Conservation (phyloP, 1,284 basidiomycete genomes). For the Meripilus lineatus region DNA sequence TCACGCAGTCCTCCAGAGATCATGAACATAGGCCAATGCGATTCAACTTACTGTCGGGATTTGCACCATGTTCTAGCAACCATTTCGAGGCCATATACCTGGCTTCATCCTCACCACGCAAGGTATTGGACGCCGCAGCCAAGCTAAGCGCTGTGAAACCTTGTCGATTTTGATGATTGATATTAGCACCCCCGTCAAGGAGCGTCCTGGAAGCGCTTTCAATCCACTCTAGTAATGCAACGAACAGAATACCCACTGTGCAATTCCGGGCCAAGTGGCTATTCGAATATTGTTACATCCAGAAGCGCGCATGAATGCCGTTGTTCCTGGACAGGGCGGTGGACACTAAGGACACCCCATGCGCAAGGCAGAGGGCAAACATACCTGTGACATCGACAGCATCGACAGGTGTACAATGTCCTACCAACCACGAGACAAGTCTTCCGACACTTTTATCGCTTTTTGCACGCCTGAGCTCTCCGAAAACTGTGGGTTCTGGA, state of each 20-base stretch:
- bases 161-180: neutral
- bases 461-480: no score
- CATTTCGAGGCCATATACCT: neutral
- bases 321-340: neutral
- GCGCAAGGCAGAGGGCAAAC: neutral
- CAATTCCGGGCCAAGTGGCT: neutral
- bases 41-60: neutral
- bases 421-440: no score
- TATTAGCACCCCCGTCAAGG: neutral
- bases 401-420: neutral
- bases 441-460: no score
- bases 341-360: no score
- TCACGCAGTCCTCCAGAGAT: no score
- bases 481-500: no score
- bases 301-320: neutral
- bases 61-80: neutral
- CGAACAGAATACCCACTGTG: neutral
- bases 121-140: neutral
- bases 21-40: no score
- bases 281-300: neutral
- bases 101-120: neutral
- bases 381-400: neutral
- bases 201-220: neutral
- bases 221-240: neutral
- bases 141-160: neutral